Base-by-base conservation (phyloP, 1,284 basidiomycete species). In the Porodaedalea pini region DNA sequence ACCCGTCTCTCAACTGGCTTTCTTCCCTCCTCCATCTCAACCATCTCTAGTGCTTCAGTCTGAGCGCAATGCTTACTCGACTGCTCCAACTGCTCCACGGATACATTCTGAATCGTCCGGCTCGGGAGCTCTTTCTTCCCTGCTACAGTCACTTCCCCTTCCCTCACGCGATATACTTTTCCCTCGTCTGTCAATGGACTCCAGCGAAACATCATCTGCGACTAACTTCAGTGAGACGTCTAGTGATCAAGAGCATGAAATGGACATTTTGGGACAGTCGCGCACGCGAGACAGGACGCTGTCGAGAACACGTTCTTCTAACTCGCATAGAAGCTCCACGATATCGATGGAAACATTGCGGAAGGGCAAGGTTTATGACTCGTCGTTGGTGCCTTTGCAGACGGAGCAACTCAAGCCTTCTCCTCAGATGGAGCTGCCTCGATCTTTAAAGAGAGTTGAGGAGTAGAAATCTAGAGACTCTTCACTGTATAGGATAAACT, bases 1-100 rank as follows among this genome's bases (percentile, higher is more conserved):
- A 40, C 81, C 83, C 45, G 68, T 71, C 2, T 79, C 78, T 1
- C 73, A 80, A 60, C 69, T 86, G 17, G 80, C 83, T 1, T 85
- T 81, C 68, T 85, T 85, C 59, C 85, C 85, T 19, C 81, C 83
- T 0, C 70, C 77, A 63, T 57, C 57, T 34, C 62, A 29, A 34
- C 70, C 76, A 63, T 57, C 57, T 32, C 61, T 19, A 37, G 61
- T 53, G n/a, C 60, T 58, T 44, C 64, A 34, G 0, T 41, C 52
- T 15, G 47, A 45, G 49, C 60, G 43, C n/a, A 47, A 56, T 15
- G 23, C 17, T 37, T 11, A 25, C 17, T 13, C 17, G 19, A 4
- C 27, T 7, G 25, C 29, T 7, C 29, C 8, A 45, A 27, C 19
- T 58, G 62, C 57, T 7, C 40, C 17, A 21, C 40, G 32, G 4